Evolutionary conservation across 1,284 basidiomycete species (phyloP), one percentile per base, ranked within the genome.

Genomic region (Abortiporus biennis): DNA sequence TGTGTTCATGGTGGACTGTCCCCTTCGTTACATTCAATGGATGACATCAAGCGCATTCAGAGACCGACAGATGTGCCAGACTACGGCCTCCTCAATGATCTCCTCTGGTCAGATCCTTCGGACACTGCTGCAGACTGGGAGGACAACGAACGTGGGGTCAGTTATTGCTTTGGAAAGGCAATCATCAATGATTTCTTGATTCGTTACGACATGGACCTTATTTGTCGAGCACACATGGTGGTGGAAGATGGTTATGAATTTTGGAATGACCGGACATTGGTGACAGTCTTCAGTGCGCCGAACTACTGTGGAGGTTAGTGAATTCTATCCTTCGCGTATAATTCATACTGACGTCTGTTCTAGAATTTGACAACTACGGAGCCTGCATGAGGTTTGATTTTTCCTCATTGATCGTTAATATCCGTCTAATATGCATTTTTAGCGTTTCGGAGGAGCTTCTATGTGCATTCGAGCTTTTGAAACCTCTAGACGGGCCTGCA

Each of bases 161-260:
- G 92, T 60, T 99, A 96, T 71, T 99, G 96, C 67, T 99, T 98
- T 58, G 96, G 96, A 37, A 98, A 98, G 68, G 85, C 84, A 12
- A 90, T 99, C 55, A 97, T 99, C 61, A 95, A 96, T 59, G 89
- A 95, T 50, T 98, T 98, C 72, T 69, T 97, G 46, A 81, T 83
- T 51, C 83, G 88, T 52, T 85, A 89, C 58, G 96, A 99, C 66
- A 99, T 99, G 84, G 96, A 99, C 67, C 76, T 99, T 49, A 99
- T 99, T 67, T 99, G 96, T 69, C 84, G 96, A 41, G 96, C 96
- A 31, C 96, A 99, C 67, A 99, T 99, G 96, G 96, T 99, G 29
- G 96, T 99, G 42, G 96, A 99, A 62, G 92, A 94, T 59, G 96
- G 95, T 2, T 99, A 99, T 61, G 96, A 99, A 70, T 99, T 99